phyloP scores from a whole-genome alignment of 2,329 filamentous ascomycete species.

The Xylariaceae sp. region DNA sequence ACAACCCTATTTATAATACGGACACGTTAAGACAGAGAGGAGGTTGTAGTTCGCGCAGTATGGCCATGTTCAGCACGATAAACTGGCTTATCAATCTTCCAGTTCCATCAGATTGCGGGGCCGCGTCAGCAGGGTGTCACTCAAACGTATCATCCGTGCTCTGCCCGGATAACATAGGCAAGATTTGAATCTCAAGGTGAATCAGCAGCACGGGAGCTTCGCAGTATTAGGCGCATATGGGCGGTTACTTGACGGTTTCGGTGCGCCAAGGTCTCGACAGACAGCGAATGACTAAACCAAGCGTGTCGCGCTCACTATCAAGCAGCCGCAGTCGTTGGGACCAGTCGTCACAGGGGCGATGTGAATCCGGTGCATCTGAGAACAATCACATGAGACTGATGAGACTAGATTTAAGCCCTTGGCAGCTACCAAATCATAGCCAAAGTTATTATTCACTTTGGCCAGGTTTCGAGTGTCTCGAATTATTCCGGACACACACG shows the following conservation, averaged over 20 bases:
- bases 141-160: neutral
- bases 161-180: neutral
- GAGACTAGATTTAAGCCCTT: neutral
- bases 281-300: slow-evolving; percentile 3
- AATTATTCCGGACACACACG: slow-evolving; percentile 1
- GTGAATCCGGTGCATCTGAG: slow-evolving; percentile 2
- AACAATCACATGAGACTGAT: slow-evolving; percentile 2
- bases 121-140: neutral
- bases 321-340: slow-evolving; percentile 1
- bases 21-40: slow-evolving; percentile 5
- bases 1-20: slow-evolving; percentile 3
- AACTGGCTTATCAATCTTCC: neutral
- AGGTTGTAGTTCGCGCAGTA: neutral
- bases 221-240: neutral
- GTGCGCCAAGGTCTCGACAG: slow-evolving; percentile 1
- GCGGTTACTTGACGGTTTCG: neutral
- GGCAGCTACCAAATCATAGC: neutral
- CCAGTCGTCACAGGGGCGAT: slow-evolving; percentile 6
- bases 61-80: neutral
- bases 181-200: slow-evolving; percentile 2
- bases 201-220: slow-evolving; percentile 7
- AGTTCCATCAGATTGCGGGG: neutral
- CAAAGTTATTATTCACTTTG: neutral
- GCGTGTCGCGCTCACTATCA: neutral
- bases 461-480: neutral